Percentiles rank a stretch among this genome's conserved stretches.
phyloP scores from a whole-genome alignment of 257 asterid species.

The Solanum commersonii region DNA sequence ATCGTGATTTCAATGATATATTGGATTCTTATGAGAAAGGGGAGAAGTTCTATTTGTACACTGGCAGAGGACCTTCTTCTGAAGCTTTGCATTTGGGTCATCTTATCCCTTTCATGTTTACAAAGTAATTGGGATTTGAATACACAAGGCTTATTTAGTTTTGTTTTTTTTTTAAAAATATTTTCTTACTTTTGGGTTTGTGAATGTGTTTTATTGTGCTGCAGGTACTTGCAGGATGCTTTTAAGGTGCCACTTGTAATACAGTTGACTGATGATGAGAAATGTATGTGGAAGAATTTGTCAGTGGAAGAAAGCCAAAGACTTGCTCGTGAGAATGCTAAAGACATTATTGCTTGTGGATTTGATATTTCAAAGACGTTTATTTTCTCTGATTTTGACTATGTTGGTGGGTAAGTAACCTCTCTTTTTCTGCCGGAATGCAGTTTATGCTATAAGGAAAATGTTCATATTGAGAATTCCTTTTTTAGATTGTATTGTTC shows the following conservation, averaged over 20 bases:
- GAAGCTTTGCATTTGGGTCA: constrained; percentile 98
- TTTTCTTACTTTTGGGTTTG: neutral
- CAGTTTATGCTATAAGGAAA: neutral
- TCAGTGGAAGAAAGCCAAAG: constrained; percentile 87
- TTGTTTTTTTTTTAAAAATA: neutral
- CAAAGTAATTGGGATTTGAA: constrained; percentile 36
- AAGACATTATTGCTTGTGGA: constrained; percentile 98
- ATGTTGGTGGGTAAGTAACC: constrained; percentile 79
- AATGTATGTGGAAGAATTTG: constrained; percentile 93
- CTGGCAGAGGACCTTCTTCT: constrained; percentile 97
- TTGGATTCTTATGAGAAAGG: constrained; percentile 78
- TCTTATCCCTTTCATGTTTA: constrained; percentile 91
- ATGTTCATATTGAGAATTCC: neutral
- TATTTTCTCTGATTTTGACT: constrained; percentile 83
- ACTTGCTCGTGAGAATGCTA: constrained; percentile 95
- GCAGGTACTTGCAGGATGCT: constrained; percentile 88
- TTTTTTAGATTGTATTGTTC: neutral
- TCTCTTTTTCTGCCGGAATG: neutral
- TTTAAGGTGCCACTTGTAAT: constrained; percentile 95
- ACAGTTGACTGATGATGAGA: constrained; percentile 95
- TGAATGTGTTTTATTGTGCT: neutral
- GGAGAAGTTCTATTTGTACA: constrained; percentile 77
- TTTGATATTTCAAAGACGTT: constrained; percentile 85
- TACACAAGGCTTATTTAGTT: neutral
- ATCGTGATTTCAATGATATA: constrained; percentile 65